phyloP scores from a whole-genome alignment of 2,329 filamentous ascomycete species.

The Monilinia aucupariae region DNA sequence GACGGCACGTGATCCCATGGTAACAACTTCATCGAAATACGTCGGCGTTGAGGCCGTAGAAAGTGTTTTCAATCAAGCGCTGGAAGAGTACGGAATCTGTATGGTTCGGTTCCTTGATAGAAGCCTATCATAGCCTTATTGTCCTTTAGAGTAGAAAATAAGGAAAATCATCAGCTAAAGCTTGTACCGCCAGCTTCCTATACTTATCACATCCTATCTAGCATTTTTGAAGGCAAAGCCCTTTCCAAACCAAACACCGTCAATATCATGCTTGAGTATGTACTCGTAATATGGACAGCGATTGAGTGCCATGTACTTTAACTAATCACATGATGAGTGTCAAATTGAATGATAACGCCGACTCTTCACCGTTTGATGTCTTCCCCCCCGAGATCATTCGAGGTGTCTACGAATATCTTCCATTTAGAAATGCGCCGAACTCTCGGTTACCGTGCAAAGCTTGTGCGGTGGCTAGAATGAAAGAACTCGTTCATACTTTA shows the following conservation, averaged over 20 bases:
- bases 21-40: too few relatives aligned
- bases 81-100: not conserved
- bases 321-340: not conserved
- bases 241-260: not conserved
- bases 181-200: not conserved
- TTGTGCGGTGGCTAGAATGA: not conserved
- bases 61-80: not conserved
- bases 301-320: not conserved
- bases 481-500: not conserved
- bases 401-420: not conserved
- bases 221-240: not conserved
- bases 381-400: not conserved
- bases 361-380: not conserved
- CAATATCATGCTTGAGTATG: not conserved
- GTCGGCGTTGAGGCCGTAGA: not conserved
- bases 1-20: too few relatives aligned
- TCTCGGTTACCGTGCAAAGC: not conserved
- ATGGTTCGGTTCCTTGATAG: not conserved
- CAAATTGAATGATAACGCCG: rapidly evolving
- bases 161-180: not conserved
- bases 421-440: rapidly evolving
- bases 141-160: not conserved
- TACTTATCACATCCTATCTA: not conserved
- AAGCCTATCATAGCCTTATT: not conserved
- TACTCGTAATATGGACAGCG: not conserved